Percentiles rank a stretch among this genome's conserved stretches.
Evolutionary conservation across 805 yeast genomes (phyloP).

Genomic region (Saccharomycopsis guyanensis): DNA sequence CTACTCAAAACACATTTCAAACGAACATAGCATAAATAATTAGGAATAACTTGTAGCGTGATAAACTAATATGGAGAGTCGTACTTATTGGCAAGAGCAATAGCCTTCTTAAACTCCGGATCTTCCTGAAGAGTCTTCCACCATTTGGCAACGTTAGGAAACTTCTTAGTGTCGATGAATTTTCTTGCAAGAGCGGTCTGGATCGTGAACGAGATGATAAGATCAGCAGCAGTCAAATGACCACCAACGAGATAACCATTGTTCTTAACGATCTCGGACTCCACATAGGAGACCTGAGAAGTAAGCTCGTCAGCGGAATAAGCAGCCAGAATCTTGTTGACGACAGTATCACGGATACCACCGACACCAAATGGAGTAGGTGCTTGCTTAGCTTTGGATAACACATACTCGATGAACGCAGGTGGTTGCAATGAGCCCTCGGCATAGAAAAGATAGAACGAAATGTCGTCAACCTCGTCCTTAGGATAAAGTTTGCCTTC

Average conservation of each 20-base stretch:
- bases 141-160: conserved; percentile 26
- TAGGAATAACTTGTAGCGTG: no score
- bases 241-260: conserved; percentile 41
- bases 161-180: conserved; percentile 22
- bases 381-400: conserved; percentile 32
- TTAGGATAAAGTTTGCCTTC: conserved; percentile 33
- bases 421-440: conserved; percentile 57
- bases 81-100: not conserved
- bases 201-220: conserved; percentile 44
- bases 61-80: not conserved
- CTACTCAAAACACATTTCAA: no score
- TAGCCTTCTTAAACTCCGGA: not conserved
- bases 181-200: conserved; percentile 22
- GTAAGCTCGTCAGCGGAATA: conserved; percentile 43
- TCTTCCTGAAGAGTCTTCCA: conserved; percentile 1
- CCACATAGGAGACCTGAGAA: conserved; percentile 34
- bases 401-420: conserved; percentile 31
- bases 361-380: conserved; percentile 43
- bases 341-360: conserved; percentile 34
- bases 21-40: no score
- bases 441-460: conserved; percentile 47
- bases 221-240: conserved; percentile 48
- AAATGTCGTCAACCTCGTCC: conserved; percentile 36
- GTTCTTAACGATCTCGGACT: conserved; percentile 31
- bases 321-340: conserved; percentile 39